Evolutionary conservation across 202 grass and related monocot genomes (phyloP), one percentile per base, ranked within the genome.

Genomic region (Setaria italica): DNA sequence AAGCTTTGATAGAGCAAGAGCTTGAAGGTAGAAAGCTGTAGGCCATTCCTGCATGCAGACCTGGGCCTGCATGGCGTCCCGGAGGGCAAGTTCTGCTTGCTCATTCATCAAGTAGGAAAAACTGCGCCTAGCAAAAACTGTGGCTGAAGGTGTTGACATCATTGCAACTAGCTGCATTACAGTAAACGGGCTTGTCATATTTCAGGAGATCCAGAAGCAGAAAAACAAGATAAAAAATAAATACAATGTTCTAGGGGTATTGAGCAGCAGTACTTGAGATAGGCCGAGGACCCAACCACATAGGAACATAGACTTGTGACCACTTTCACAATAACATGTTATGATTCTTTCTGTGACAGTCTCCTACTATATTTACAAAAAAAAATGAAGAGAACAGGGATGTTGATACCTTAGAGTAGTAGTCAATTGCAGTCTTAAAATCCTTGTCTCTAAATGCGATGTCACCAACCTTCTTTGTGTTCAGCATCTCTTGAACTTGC

Each of bases 401-500:
- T 64, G n/a, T 65, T 72, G 11, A 59, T 91, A 99, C 97, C 97
- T 99, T 99, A 3, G 97, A 94, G 53, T 99, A 99, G 87, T 99
- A 99, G 35, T 97, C 94, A 45, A 99, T 99, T 67, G 97, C 94
- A 80, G 90, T 97, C 83, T 99, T 96, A 69, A 99, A 99, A 90
- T 99, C 97, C 65, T 99, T 99, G 33, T 99, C 97, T 94, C 97
- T 93, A 85, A 99, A 99, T 88, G 97, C 94, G 81, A 97, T 94
- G 49, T 99, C 97, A 17, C 97, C 97, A 88, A 94, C 93, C 88
- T 97, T 99, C 94, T 99, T 99, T 86, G 94, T 99, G 86, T 99
- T 99, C 58, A 99, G 78, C 94, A 99, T 97, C 87, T 99, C 97
- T 93, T 99, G 94, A 85, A 99, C 97, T 97, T 99, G 97, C 87